phyloP scores from a whole-genome alignment of 495 filamentous ascomycete genomes.

The Poronia punctata region DNA sequence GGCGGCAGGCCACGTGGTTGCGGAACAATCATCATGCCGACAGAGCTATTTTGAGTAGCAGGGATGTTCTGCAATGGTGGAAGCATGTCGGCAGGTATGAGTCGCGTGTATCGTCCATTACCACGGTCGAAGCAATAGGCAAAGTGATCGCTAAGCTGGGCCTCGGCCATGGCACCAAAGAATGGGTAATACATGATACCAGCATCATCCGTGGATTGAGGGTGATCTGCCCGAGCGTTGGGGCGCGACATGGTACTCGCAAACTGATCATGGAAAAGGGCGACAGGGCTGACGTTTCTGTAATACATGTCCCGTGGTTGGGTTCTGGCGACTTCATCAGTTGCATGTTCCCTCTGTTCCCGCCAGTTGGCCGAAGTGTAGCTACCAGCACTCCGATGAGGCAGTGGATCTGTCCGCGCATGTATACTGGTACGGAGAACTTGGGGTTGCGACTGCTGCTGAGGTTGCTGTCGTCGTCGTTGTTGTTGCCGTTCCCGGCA shows the following conservation, averaged over 20 bases:
- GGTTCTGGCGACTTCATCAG: constrained; percentile 1
- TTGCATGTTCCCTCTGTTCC: constrained; percentile 11
- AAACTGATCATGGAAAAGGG: constrained; percentile 3
- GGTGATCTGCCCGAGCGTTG: constrained; percentile 11
- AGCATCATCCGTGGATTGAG: constrained; percentile 2
- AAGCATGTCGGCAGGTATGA: constrained; percentile 61
- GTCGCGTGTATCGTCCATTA: constrained; percentile 51
- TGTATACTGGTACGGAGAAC: constrained; percentile 9
- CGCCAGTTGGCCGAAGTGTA: constrained; percentile 25
- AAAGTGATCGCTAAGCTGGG: constrained; percentile 17
- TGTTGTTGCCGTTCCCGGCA: constrained; percentile 8
- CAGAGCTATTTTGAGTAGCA: constrained; percentile 17
- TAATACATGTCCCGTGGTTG: constrained; percentile 7
- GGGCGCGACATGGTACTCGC: constrained; percentile 1
- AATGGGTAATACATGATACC: constrained; percentile 4
- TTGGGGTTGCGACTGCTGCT: constrained; percentile 4
- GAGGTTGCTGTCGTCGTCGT: not conserved
- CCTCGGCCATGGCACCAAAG: constrained; percentile 3
- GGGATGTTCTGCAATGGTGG: constrained; percentile 35
- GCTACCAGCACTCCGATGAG: too few species aligned
- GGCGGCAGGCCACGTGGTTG: constrained; percentile 28
- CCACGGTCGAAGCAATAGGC: constrained; percentile 52
- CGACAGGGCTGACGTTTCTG: constrained; percentile 1
- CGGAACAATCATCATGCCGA: constrained; percentile 36
- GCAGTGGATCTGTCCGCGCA: not conserved